phyloP scores from a whole-genome alignment of 2,329 filamentous ascomycete genomes.

The Botrytis porri region DNA sequence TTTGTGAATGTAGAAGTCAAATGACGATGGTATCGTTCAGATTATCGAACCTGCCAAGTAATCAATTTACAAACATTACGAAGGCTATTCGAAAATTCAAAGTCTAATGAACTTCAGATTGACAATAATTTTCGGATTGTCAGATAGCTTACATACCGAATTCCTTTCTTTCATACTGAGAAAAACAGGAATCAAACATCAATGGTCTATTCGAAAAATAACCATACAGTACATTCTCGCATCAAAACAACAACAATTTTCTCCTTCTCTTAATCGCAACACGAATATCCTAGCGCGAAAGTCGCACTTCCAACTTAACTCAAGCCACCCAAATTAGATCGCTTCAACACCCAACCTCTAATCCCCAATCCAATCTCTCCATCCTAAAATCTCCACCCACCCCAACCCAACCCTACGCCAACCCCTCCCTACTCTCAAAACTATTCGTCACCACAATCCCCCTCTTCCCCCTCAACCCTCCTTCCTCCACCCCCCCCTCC shows the following conservation, averaged over 20 bases:
- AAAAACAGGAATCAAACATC: background rate
- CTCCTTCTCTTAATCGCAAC: background rate
- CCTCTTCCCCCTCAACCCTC: background rate
- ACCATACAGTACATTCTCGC: background rate
- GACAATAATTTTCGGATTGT: background rate
- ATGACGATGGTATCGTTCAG: background rate
- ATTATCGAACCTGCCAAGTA: background rate
- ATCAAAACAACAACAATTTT: background rate
- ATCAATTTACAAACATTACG: too few relatives aligned
- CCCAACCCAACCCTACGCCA: background rate
- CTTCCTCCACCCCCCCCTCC: background rate
- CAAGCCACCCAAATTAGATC: background rate
- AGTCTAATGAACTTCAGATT: background rate
- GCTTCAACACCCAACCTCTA: background rate
- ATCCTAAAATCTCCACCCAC: too few relatives aligned
- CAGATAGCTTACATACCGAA: background rate
- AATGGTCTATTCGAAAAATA: background rate
- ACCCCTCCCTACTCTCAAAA: constrained; percentile 14
- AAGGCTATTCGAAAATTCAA: background rate
- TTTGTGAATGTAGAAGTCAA: background rate
- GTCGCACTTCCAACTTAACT: background rate
- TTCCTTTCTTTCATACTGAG: background rate
- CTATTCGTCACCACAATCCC: constrained; percentile 16
- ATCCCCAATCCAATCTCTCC: background rate
- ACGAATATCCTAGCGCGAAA: background rate